Evolutionary conservation across 768 basidiomycete genomes (phyloP), one percentile per base, ranked within the genome.

Genomic region (Lactarius psammicola): DNA sequence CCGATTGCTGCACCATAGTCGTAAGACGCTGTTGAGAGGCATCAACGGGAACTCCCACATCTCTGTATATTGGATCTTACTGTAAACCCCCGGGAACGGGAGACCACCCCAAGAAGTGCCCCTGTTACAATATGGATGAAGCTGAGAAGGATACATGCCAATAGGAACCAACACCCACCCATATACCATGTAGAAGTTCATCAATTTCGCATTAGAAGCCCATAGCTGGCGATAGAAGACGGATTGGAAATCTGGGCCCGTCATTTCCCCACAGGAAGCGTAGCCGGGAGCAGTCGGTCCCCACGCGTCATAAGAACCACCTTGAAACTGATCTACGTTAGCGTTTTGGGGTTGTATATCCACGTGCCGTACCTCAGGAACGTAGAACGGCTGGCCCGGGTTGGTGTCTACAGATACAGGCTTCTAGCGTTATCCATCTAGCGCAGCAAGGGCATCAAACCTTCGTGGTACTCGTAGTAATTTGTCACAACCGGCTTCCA

Each of bases 91-190:
- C 17, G 84, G 91, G 78, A 86, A 90, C 1, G 92, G 88, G 51
- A 94, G 78, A 11, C 81, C 88, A 46, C 90, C 92, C 90, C 91
- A 94, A 15, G 88, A 92, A 0, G 92, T 94, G 28, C 92, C 92
- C 9, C 92, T 92, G 64, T 44, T 15, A 62, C 56, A 26, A 38
- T 2, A 18, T 40, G 42, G 56, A 11, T 62, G 33, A 34, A 55
- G 8, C 23, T 23, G 20, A 34, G 3, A 46, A 53, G 42, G 46
- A n/a, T 23, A 17, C 18, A 38, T 10, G 28, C 26, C 63, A 49
- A 42, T 18, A 26, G 3, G 44, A 44, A 36, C 7, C 33, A 9
- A 38, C 17, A 61, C 66, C 31, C 73, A 88, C 88, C 88, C 91
- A 70, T 86, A 92, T 61, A 92, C 69, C 93, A 94, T 94, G 75